Evolutionary conservation across 805 yeast genomes (phyloP).

Genomic region (Maudiozyma saulgeensis): DNA sequence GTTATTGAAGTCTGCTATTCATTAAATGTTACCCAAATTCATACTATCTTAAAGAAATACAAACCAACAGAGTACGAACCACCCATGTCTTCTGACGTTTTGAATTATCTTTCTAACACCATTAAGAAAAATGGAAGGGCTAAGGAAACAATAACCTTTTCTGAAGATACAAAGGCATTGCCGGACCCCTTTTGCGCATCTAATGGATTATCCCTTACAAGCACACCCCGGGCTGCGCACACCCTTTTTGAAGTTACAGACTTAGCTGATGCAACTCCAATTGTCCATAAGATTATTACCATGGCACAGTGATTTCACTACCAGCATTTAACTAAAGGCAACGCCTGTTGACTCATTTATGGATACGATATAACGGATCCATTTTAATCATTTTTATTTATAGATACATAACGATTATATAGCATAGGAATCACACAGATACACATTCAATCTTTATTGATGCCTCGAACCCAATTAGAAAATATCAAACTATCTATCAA

Average conservation of each 20-base stretch:
- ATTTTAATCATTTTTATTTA: neutral
- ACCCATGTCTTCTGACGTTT: constrained; percentile 7
- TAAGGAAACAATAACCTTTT: neutral
- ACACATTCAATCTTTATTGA: no score
- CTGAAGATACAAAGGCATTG: neutral
- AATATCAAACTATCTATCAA: no score
- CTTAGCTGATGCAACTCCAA: neutral
- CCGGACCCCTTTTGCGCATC: neutral
- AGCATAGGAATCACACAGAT: no score
- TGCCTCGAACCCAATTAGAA: no score
- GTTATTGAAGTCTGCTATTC: constrained; percentile 8
- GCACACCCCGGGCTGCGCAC: neutral
- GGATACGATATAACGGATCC: no score
- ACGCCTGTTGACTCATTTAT: no score
- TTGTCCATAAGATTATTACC: neutral
- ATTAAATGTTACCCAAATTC: constrained; percentile 7
- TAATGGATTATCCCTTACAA: neutral
- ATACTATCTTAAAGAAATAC: constrained; percentile 10
- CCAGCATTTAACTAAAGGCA: neutral
- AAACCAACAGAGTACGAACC: constrained; percentile 5
- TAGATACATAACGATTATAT: neutral
- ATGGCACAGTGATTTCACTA: neutral
- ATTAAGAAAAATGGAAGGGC: constrained; percentile 5
- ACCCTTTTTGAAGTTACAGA: neutral
- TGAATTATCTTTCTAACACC: constrained; percentile 6